phyloP scores from a whole-genome alignment of 257 asterid genomes.

The Oldenlandia corymbosa region DNA sequence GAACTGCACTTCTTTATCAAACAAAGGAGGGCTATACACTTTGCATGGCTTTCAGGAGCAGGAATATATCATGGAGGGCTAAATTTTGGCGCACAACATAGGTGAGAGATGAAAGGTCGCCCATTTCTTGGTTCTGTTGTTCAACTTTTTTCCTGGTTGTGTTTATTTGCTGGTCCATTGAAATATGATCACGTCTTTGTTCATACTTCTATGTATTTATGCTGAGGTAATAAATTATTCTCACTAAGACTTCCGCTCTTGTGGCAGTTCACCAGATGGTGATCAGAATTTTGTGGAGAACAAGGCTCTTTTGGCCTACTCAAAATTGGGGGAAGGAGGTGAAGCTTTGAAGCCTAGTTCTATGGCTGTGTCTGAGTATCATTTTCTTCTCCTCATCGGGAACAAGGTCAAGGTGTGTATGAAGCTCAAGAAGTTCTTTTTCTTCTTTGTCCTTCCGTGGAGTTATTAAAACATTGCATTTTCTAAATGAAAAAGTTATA shows the following conservation, averaged over 20 bases:
- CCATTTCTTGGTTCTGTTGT: constrained; percentile 13
- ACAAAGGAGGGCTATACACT: constrained; percentile 91
- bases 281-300: constrained; percentile 98
- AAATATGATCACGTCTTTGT: neutral
- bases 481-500: neutral
- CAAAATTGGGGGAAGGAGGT: constrained; percentile 77
- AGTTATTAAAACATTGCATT: neutral
- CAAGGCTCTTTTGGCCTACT: constrained; percentile 88
- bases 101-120: constrained; percentile 46
- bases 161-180: neutral
- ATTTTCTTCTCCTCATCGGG: constrained; percentile 92
- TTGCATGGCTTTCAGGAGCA: constrained; percentile 99
- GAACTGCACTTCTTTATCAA: constrained; percentile 90
- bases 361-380: constrained; percentile 86
- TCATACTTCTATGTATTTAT: neutral
- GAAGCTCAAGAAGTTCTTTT: constrained; percentile 7
- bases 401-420: constrained; percentile 85
- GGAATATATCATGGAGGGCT: constrained; percentile 97
- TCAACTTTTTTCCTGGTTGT: neutral
- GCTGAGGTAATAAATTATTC: neutral
- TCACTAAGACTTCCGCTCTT: constrained; percentile 23
- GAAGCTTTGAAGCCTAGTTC: constrained; percentile 87
- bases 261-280: constrained; percentile 75
- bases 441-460: neutral
- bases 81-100: constrained; percentile 78